Base-by-base conservation (phyloP, 371 early-diverging fungal genomes). In the Blakeslea trispora region DNA sequence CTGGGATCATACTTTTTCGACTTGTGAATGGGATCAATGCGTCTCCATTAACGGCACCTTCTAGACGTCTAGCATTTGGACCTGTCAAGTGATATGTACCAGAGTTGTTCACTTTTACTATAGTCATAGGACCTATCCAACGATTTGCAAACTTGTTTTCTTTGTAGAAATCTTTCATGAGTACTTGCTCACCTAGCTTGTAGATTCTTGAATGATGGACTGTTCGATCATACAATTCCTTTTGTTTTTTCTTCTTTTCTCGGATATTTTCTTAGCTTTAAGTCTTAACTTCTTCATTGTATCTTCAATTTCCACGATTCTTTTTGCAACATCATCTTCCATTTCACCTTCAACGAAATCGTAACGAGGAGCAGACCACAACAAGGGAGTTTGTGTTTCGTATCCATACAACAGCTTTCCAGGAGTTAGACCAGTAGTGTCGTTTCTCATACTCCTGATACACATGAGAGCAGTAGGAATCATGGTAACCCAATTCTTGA, bases 341-440 rank as follows among this genome's bases (percentile, higher is more conserved):
- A 48, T 39, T 21, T 68, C 45, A 22, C 61, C 63, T 46, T 56
- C 57, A 11, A 60, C 48, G 43, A 45, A 68, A 40, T 67, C 68
- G 11, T 14, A 0, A 9, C 51, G 19, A 0, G 68, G 68, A 18
- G 55, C 51, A 23, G 45, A 47, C 66, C 61, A 66, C 10, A 37
- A 49, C 1, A n/a, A 19, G 0, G 66, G 66, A 15, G 61, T 60
- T 24, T 55, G 22, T 7, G 61, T 28, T 10, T 66, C 57, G 24
- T 59, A 47, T 24, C 61, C 60, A 50, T 48, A 66, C 5, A 66
- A 40, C 3, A 66, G 45, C 11, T 41, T 41, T 1, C 53, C 49
- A 21, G 61, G 61, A 4, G 58, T 35, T 41, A 28, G 54, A 1
- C 50, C 45, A 3, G 61, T 60, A 8, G 57, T 15, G 9, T 60